Evolutionary conservation across 768 basidiomycete genomes (phyloP).

Genomic region (Chalciporus pseudorubinellus): DNA sequence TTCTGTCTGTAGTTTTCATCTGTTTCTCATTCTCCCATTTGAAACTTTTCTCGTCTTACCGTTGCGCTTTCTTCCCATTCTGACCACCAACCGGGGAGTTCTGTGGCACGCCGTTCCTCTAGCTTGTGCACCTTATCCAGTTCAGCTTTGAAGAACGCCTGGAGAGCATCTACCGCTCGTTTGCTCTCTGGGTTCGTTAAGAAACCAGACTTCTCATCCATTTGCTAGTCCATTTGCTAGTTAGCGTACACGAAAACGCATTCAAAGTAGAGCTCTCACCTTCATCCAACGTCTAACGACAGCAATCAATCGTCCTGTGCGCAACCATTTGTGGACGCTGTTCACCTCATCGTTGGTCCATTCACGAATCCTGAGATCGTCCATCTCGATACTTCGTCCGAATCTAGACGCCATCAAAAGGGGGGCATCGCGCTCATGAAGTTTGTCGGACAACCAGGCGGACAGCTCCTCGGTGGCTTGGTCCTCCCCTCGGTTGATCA

Average conservation of each 20-base stretch:
- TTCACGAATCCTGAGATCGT: slow-evolving; percentile 40
- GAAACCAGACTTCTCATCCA: not conserved
- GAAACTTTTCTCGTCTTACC: not conserved
- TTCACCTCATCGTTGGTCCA: slow-evolving; percentile 38
- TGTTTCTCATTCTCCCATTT: too few species aligned
- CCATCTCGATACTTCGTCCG: slow-evolving; percentile 25
- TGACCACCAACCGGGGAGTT: slow-evolving; percentile 30
- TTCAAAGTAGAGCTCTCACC: slow-evolving; percentile 11
- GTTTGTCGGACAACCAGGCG: slow-evolving; percentile 30
- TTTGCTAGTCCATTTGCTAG: slow-evolving; percentile 14
- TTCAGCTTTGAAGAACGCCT: slow-evolving; percentile 26
- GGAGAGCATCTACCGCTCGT: slow-evolving; percentile 21
- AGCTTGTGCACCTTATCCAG: slow-evolving; percentile 18
- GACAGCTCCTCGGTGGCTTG: slow-evolving; percentile 36
- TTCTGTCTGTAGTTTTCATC: too few species aligned
- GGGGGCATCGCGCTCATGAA: slow-evolving; percentile 19
- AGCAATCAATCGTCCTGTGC: slow-evolving; percentile 28
- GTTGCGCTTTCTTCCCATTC: slow-evolving; percentile 28
- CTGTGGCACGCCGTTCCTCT: slow-evolving; percentile 22
- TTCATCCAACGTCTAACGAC: slow-evolving; percentile 28
- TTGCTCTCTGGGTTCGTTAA: slow-evolving; percentile 4
- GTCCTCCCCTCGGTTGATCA: slow-evolving; percentile 20
- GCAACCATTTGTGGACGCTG: slow-evolving; percentile 37
- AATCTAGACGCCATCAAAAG: slow-evolving; percentile 18
- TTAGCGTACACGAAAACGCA: not conserved